These are phyloP conservation scores for Citrus glauca DNA, from an alignment of 345 rosid species.

Conservation along the genomic window DNA sequence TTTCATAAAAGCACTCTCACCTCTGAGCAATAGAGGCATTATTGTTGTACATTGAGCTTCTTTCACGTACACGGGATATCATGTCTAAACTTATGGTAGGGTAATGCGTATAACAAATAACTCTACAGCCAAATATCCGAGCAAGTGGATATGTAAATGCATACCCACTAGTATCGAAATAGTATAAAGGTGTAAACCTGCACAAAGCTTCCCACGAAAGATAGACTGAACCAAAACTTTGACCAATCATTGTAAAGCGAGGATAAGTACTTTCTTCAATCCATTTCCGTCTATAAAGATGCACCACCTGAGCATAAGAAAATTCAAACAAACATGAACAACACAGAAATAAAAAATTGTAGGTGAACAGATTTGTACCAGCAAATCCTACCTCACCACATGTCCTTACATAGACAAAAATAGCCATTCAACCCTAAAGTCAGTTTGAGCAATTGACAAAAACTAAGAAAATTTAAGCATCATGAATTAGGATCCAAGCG, in stretches of 20 bases:
- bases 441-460: too few relatives aligned
- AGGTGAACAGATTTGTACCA: too few relatives aligned
- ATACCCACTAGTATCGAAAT: conserved; percentile 83
- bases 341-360: neutral
- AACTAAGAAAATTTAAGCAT: too few relatives aligned
- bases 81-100: conserved; percentile 93
- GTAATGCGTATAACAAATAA: conserved; percentile 89
- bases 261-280: conserved; percentile 84
- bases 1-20: conserved; percentile 26
- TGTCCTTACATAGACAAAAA: too few relatives aligned
- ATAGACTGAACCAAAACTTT: conserved; percentile 88
- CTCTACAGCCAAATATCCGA: conserved; percentile 88
- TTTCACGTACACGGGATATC: conserved; percentile 75
- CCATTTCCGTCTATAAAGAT: conserved; percentile 71
- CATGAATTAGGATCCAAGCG: too few relatives aligned
- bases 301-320: conserved; percentile 56
- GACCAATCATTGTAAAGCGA: conserved; percentile 91
- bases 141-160: conserved; percentile 95
- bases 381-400: too few relatives aligned
- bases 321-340: neutral
- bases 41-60: conserved; percentile 80
- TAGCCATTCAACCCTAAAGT: too few relatives aligned
- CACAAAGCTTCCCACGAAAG: conserved; percentile 85
- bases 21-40: conserved; percentile 65
- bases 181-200: conserved; percentile 68